Evolutionary conservation across 805 yeast species (phyloP), one percentile per base, ranked within the genome.

Genomic region (Priceomyces carsonii): DNA sequence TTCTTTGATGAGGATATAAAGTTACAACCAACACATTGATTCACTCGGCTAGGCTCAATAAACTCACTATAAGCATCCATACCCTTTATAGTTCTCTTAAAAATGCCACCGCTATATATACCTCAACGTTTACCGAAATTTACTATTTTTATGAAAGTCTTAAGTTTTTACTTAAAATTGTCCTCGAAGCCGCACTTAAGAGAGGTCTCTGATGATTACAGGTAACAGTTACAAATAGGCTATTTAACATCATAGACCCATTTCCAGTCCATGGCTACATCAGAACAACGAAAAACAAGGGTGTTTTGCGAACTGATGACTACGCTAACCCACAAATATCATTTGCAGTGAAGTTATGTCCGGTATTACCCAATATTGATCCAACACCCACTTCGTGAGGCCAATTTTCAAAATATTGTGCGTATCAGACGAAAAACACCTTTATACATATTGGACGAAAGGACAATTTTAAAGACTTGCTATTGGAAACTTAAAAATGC

Each of bases 41-140:
- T 58, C 24, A 85, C 86, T 45, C 80, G 75, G 2, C 95, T 69
- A 2, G 96, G 95, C 46, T 78, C 84, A 31, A 85, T 70, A 46
- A 88, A 70, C 55, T 85, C 88, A 45, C 82, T 79, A 57, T 84
- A 85, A 10, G 84, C 82, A 50, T 87, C 87, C 96, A 88, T 88
- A 15, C 15, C 26, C 25, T 14, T n/a, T n/a, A n/a, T n/a, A n/a
- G n/a, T n/a, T n/a, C 5, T 10, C 29, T 26, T 21, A 10, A n/a
- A n/a, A n/a, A n/a, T n/a, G n/a, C n/a, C n/a, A n/a, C n/a, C n/a
- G n/a, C n/a, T n/a, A n/a, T n/a, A n/a, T n/a, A n/a, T n/a, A n/a
- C n/a, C n/a, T n/a, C n/a, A n/a, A n/a, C n/a, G n/a, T n/a, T n/a
- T n/a, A n/a, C n/a, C n/a, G n/a, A n/a, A n/a, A n/a, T n/a, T n/a